A percentile compares a stretch with the other conserved stretches of the same genome.
Evolutionary conservation across 2,329 filamentous ascomycete genomes (phyloP).

Genomic region (Alternaria arbusti): DNA sequence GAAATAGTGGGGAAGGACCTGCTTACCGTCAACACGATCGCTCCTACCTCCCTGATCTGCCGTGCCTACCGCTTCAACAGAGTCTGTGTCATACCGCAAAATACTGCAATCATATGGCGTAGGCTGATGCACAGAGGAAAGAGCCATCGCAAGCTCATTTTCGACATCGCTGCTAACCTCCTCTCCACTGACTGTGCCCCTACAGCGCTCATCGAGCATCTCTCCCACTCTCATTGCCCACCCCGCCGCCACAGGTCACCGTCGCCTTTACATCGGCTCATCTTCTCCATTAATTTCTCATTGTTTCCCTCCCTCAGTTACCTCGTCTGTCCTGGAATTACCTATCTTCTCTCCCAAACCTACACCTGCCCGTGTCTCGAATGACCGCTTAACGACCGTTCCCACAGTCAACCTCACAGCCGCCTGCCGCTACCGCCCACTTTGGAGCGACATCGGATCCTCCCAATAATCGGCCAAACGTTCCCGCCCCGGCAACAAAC

Average conservation of each 20-base stretch:
- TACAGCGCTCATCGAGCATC: conserved; percentile 26
- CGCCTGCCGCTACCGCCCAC: background rate
- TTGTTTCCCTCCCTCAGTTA: conserved; percentile 17
- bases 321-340: conserved; percentile 7
- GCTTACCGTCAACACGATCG: conserved; percentile 3
- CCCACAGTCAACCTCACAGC: background rate
- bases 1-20: conserved; percentile 23
- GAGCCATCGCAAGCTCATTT: conserved; percentile 29
- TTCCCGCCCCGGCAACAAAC: background rate
- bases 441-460: background rate
- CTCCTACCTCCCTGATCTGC: conserved; percentile 11
- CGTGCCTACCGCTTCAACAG: conserved; percentile 7
- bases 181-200: conserved; percentile 23
- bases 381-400: conserved; percentile 13
- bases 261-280: conserved; percentile 11
- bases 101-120: conserved; percentile 10
- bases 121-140: conserved; percentile 25
- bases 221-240: conserved; percentile 32
- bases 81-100: background rate
- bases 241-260: conserved; percentile 15
- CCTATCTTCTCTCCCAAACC: conserved; percentile 11
- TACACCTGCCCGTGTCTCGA: conserved; percentile 4
- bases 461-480: background rate
- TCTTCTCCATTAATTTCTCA: conserved; percentile 34
- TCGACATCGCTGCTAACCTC: conserved; percentile 20